These are phyloP conservation scores for Leccinum imitatum DNA, from an alignment of 768 basidiomycete species.

Conservation along the genomic window DNA sequence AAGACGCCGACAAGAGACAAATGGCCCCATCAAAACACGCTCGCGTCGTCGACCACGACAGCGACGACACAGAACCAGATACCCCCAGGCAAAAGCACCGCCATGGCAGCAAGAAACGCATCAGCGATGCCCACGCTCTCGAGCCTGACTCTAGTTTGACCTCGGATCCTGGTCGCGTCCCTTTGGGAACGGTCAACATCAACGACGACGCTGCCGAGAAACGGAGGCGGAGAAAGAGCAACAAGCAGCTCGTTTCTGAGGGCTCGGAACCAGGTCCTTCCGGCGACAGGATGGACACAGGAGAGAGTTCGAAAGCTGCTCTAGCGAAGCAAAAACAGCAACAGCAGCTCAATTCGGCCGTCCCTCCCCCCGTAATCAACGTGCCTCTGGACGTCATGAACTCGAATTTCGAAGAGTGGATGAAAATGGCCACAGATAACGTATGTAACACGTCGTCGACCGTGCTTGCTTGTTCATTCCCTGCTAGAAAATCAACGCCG, in stretches of 20 bases:
- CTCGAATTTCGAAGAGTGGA: slow-evolving; percentile 98
- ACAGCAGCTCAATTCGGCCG: slow-evolving; percentile 60
- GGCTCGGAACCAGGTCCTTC: slow-evolving; percentile 56
- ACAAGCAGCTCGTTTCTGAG: slow-evolving; percentile 59
- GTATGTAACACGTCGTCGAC: slow-evolving; percentile 41
- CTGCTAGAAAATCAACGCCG: slow-evolving; percentile 93
- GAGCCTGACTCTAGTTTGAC: slow-evolving; percentile 35
- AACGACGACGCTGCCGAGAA: slow-evolving; percentile 92
- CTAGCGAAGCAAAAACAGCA: slow-evolving; percentile 55
- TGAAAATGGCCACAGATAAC: slow-evolving; percentile 99
- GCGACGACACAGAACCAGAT: slow-evolving; percentile 34
- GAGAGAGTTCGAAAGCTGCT: slow-evolving; percentile 43
- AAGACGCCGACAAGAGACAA: slow-evolving; percentile 17
- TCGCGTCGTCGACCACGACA: slow-evolving; percentile 25
- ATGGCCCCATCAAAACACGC: slow-evolving; percentile 28
- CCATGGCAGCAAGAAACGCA: slow-evolving; percentile 35
- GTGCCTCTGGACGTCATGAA: slow-evolving; percentile 82
- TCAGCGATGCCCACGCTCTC: slow-evolving; percentile 51
- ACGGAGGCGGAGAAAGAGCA: slow-evolving; percentile 76
- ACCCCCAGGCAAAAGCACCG: slow-evolving; percentile 26
- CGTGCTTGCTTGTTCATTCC: slow-evolving; percentile 8
- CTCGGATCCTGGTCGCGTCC: slow-evolving; percentile 42
- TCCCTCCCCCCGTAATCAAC: slow-evolving; percentile 53
- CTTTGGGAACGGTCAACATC: slow-evolving; percentile 39
- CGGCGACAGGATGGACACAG: slow-evolving; percentile 40